Evolutionary conservation across 2,329 filamentous ascomycete genomes (phyloP).

Genomic region (Aureobasidium sp.): DNA sequence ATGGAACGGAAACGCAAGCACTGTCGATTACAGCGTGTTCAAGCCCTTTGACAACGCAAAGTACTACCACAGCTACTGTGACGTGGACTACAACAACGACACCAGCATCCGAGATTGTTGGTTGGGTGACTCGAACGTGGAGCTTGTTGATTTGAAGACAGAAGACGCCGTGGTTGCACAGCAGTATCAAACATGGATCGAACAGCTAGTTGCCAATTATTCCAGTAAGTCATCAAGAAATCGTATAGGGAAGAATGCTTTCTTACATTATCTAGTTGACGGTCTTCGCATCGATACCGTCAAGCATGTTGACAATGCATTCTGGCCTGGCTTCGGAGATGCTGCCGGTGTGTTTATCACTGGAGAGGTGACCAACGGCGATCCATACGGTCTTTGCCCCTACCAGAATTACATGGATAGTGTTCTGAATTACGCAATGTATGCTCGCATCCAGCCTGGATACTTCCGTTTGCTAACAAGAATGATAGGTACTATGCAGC

Average conservation of each 20-base stretch:
- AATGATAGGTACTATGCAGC: constrained; percentile 32
- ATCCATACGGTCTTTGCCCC: constrained; percentile 33
- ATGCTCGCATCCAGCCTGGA: constrained; percentile 5
- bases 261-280: constrained; percentile 34
- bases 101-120: constrained; percentile 43
- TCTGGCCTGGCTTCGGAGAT: constrained; percentile 34
- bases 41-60: constrained; percentile 36
- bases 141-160: constrained; percentile 57
- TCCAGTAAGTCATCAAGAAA: constrained; percentile 29
- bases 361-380: constrained; percentile 40
- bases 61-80: constrained; percentile 49
- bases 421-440: constrained; percentile 43
- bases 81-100: constrained; percentile 47
- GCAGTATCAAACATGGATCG: constrained; percentile 54
- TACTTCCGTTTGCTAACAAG: constrained; percentile 21
- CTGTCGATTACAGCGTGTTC: constrained; percentile 31
- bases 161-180: constrained; percentile 42
- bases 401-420: constrained; percentile 40
- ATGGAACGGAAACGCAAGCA: constrained; percentile 25
- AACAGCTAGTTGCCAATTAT: constrained; percentile 51
- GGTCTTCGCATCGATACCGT: constrained; percentile 47
- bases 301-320: constrained; percentile 39
- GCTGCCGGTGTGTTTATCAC: constrained; percentile 37
- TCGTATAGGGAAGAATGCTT: not conserved
- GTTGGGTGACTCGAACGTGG: constrained; percentile 48